phyloP scores from a whole-genome alignment of 73 alveolate species.

The Breviolum minutum region DNA sequence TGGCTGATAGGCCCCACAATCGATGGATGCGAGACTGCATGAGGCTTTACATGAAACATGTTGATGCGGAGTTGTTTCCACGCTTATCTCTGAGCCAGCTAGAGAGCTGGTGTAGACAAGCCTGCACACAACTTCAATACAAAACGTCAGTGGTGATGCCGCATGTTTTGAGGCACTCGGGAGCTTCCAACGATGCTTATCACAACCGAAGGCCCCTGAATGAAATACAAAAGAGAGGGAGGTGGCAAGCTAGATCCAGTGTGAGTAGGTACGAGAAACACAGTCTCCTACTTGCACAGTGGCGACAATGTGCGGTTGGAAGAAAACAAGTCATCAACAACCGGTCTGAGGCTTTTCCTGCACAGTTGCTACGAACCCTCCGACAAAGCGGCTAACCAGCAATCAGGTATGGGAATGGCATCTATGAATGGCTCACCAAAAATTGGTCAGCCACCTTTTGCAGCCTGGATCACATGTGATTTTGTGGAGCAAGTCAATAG shows the following conservation, averaged over 20 bases:
- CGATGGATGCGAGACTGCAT: background rate
- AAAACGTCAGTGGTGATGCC: background rate
- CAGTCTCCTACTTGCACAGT: background rate
- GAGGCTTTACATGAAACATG: background rate
- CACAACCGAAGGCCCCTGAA: background rate
- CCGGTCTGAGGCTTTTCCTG: background rate
- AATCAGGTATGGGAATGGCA: background rate
- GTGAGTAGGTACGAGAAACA: slow-evolving; percentile 25
- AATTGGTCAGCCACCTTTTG: no score
- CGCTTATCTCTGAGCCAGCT: background rate
- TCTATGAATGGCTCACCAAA: no score
- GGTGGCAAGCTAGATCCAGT: background rate
- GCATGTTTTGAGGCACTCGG: slow-evolving; percentile 7
- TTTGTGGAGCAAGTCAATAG: no score
- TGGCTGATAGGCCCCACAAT: background rate
- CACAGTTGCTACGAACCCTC: background rate
- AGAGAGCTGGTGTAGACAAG: background rate
- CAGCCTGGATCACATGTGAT: no score
- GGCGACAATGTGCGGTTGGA: background rate
- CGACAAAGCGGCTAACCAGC: background rate
- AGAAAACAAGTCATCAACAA: background rate
- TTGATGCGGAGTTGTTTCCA: background rate
- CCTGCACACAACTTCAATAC: background rate
- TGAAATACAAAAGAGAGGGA: slow-evolving; percentile 27
- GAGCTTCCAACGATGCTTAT: background rate